A percentile compares a stretch with the other conserved stretches of the same genome.
Evolutionary conservation across 2,329 filamentous ascomycete species (phyloP).

Genomic region (Scytalidium sp.): DNA sequence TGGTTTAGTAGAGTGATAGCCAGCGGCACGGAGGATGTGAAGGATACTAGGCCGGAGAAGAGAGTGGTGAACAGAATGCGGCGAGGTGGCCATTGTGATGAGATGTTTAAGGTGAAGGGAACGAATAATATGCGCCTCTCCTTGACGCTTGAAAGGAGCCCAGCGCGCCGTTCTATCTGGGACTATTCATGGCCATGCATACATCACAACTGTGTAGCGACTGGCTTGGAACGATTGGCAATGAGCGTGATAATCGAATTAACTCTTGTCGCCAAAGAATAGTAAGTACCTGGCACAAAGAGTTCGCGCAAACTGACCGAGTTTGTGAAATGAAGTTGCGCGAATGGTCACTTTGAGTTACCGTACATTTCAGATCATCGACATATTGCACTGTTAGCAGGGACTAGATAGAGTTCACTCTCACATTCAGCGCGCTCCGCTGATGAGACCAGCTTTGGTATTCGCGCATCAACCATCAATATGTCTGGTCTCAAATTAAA

Average conservation of each 20-base stretch:
- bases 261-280: background rate
- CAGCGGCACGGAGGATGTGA: slow-evolving; percentile 86
- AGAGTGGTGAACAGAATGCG: slow-evolving; percentile 61
- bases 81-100: slow-evolving; percentile 36
- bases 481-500: slow-evolving; percentile 26
- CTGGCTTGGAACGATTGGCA: background rate
- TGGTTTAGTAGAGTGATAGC: slow-evolving; percentile 79
- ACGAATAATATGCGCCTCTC: background rate
- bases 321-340: background rate
- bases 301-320: background rate
- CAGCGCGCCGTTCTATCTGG: background rate
- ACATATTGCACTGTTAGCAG: too few relatives aligned
- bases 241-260: background rate
- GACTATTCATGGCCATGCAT: background rate
- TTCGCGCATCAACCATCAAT: slow-evolving; percentile 3
- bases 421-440: background rate
- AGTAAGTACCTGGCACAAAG: background rate
- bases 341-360: background rate
- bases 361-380: background rate
- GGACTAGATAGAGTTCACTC: too few relatives aligned
- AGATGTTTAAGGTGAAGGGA: background rate
- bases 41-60: slow-evolving; percentile 84
- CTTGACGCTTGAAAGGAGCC: background rate
- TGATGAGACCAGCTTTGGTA: too few relatives aligned
- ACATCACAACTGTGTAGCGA: background rate